A percentile compares a stretch with the other conserved stretches of the same genome.
These are phyloP conservation scores for Starmerella asiatica DNA, from an alignment of 805 yeast genomes.

Conservation along the genomic window DNA sequence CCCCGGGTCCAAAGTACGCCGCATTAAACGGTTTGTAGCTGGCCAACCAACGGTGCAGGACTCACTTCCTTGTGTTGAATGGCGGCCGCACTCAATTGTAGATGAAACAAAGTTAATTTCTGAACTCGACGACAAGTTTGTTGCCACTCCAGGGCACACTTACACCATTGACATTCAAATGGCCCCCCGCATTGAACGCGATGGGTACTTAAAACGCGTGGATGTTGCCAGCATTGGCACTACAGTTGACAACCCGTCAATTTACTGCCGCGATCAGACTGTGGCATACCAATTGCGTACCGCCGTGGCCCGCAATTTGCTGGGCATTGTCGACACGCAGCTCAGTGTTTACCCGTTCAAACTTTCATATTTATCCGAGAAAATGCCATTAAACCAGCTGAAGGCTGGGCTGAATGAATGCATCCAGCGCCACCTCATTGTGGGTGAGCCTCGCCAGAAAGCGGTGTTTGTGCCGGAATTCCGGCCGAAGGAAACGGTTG, in stretches of 20 bases:
- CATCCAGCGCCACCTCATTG: conserved; percentile 62
- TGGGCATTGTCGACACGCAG: conserved; percentile 50
- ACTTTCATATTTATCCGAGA: conserved; percentile 50
- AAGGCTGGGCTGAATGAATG: conserved; percentile 72
- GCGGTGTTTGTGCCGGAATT: conserved; percentile 64
- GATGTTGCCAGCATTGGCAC: conserved; percentile 24
- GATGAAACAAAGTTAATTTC: conserved; percentile 21
- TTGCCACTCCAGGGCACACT: conserved; percentile 67
- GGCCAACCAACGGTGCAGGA: conserved; percentile 95
- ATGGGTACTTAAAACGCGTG: conserved; percentile 22
- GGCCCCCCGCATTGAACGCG: conserved; percentile 44
- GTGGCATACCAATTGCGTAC: conserved; percentile 63
- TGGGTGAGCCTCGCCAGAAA: conserved; percentile 55
- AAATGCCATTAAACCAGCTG: conserved; percentile 45
- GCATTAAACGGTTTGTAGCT: conserved; percentile 83
- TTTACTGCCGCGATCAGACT: conserved; percentile 79
- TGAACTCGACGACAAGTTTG: conserved; percentile 42
- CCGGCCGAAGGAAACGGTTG: conserved; percentile 34
- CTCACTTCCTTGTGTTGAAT: conserved; percentile 74
- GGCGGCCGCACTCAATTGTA: conserved; percentile 25
- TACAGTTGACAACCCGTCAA: conserved; percentile 31
- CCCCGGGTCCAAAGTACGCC: conserved; percentile 86
- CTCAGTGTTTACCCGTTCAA: conserved; percentile 88
- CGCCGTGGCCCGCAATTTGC: conserved; percentile 55
- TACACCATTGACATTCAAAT: conserved; percentile 72